Evolutionary conservation across 306 rosid species (phyloP).

Genomic region (Begonia fuchsioides): DNA sequence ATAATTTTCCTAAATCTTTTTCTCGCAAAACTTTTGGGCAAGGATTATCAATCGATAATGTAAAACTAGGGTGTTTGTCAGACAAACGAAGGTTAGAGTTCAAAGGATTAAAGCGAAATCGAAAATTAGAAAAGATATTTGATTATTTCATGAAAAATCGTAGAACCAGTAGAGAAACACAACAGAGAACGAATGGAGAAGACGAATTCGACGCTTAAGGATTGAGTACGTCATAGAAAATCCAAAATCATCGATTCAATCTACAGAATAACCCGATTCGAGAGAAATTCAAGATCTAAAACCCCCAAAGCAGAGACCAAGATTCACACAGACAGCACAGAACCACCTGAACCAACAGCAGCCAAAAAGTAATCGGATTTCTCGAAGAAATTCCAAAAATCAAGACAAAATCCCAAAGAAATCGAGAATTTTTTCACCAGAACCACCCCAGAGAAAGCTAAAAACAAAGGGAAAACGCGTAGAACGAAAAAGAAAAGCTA

Average conservation of each 20-base stretch:
- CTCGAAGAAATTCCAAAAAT: background rate
- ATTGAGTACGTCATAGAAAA: slow-evolving; percentile 22
- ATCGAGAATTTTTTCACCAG: background rate
- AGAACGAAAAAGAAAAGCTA: background rate
- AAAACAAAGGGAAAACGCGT: background rate
- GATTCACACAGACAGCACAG: background rate
- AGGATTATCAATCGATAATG: too few relatives aligned
- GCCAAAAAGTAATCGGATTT: background rate
- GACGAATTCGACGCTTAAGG: slow-evolving; percentile 31
- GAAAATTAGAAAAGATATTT: background rate
- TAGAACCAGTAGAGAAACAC: slow-evolving; percentile 59
- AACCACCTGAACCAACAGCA: background rate
- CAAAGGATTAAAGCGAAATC: background rate
- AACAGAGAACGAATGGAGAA: slow-evolving; percentile 43
- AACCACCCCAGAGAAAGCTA: background rate
- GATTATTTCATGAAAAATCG: slow-evolving; percentile 49
- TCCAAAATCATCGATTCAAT: slow-evolving; percentile 21
- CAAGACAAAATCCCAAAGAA: background rate
- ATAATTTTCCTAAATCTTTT: background rate
- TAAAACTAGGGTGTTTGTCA: background rate
- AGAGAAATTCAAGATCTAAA: background rate
- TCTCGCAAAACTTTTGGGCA: background rate
- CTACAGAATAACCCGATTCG: background rate
- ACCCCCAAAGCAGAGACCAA: background rate
- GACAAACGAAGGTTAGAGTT: background rate